Evolutionary conservation across 108 stramenopile species (phyloP).

Genomic region (Skeletonema tropicum): DNA sequence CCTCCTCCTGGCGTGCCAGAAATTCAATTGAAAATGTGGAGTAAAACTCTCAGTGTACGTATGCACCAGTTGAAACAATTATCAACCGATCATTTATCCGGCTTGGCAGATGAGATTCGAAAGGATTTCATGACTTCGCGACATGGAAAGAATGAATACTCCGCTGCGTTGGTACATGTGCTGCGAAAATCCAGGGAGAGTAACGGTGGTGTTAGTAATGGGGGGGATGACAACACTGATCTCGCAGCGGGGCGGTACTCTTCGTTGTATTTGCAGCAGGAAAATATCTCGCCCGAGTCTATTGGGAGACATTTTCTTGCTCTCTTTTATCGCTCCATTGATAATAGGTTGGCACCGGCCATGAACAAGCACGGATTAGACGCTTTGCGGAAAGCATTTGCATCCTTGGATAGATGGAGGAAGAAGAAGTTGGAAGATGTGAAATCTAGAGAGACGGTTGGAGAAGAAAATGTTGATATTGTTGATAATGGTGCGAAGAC

Average conservation of each 20-base stretch:
- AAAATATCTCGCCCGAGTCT: not conserved
- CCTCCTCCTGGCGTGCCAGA: constrained; percentile 8
- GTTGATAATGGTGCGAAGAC: not conserved
- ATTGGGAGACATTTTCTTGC: constrained; percentile 12
- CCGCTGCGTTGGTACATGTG: not conserved
- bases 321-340: constrained; percentile 13
- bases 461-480: not conserved
- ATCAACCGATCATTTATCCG: not conserved
- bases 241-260: constrained; percentile 9
- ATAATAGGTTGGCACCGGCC: not conserved
- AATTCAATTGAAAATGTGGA: constrained; percentile 9
- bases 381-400: not conserved
- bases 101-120: not conserved
- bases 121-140: not conserved
- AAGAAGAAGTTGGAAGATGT: not conserved
- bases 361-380: constrained; percentile 21
- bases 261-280: constrained; percentile 2
- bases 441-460: not conserved
- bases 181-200: not conserved
- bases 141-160: not conserved
- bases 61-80: not conserved
- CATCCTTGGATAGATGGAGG: constrained; percentile 3
- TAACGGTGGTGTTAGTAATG: not conserved
- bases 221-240: not conserved
- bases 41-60: not conserved